Base-by-base conservation (phyloP, 306 rosid species). In the Ziziphus jujuba region DNA sequence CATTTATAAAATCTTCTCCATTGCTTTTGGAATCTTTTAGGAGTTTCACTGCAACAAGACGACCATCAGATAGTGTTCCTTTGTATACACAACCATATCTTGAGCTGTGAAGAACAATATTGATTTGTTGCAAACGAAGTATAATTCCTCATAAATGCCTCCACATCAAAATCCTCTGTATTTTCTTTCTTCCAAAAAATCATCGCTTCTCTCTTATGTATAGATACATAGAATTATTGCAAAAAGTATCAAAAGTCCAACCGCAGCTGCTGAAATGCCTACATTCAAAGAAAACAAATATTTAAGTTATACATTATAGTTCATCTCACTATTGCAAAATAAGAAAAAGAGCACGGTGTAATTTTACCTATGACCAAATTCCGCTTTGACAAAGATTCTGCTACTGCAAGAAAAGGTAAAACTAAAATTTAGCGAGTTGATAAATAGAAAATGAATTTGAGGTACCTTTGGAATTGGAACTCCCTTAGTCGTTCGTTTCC, bases 1-100 rank as follows among this genome's bases (percentile, higher is more conserved):
- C 85, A 48, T 84, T 80, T 4, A 80, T 51, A 33, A 84, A 77
- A 14, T 84, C 85, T 61, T 80, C 85, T 21, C 72, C 88, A 21
- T 57, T 62, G 31, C 73, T 80, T 19, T 69, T 65, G 0, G 73
- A 52, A 7, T 69, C 79, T 0, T 11, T 68, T 3, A 80, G n/a
- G 14, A 78, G 44, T 63, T 84, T 84, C 17, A 80, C 80, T 0
- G 80, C 85, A 9, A 75, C 84, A 10, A 21, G 64, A 75, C 28
- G 69, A 10, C 80, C 80, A 66, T 84, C 66, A 0, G 43, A 14
- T 66, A 80, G 57, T 7, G n/a, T n/a, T n/a, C n/a, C n/a, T n/a
- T n/a, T n/a, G n/a, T n/a, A n/a, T n/a, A n/a, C n/a, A n/a, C n/a
- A 17, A 5, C 88, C 85, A 57, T 40, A 84, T 69, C 63, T 75